Evolutionary conservation across 208 protist species (phyloP), one percentile per base, ranked within the genome.

Genomic region (Leishmania major): DNA sequence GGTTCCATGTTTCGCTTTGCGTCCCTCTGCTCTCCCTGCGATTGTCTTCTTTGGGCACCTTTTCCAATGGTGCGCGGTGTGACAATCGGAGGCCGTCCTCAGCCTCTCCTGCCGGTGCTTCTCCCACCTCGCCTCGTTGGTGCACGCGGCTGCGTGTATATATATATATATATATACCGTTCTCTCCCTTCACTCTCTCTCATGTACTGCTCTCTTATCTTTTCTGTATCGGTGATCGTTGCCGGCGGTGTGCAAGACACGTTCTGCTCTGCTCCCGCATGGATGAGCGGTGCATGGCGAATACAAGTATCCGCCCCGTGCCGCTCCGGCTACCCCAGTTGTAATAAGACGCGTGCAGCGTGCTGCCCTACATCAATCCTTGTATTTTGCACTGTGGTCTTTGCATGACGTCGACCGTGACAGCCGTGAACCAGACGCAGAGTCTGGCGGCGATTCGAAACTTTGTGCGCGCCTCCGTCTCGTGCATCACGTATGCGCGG

Each of bases 361-460:
- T 8, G 8, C 37, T 15, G 31, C 15, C 7, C 2, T 37, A 5
- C 60, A 13, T 40, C 60, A 22, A 1, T 1, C n/a, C 13, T 31
- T 13, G 25, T n/a, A 11, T 37, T 37, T 37, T 1, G 1, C 3
- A 13, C 40, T 70, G n/a, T 43, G 17, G 28, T 25, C 43, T 75
- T 28, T n/a, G 28, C 47, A 88, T 88, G 88, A 91, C 88, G 3
- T 69, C 81, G 35, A 91, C 88, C 3, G 78, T 84, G 40, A 66
- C 87, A 8, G 91, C 89, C 53, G 89, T 97, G 5, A 89, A 89
- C 43, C 89, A 96, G 79, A 84, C 82, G 25, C 92, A 96, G 82
- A 97, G 94, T 82, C 83, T 97, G 1, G 94, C 92, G 7, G 94
- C 92, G 2, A 92, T 97, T 55, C 91, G 91, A 28, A 97, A 97